These are phyloP conservation scores for Xylaria sp. DNA, from an alignment of 2,329 filamentous ascomycete genomes.

Conservation along the genomic window DNA sequence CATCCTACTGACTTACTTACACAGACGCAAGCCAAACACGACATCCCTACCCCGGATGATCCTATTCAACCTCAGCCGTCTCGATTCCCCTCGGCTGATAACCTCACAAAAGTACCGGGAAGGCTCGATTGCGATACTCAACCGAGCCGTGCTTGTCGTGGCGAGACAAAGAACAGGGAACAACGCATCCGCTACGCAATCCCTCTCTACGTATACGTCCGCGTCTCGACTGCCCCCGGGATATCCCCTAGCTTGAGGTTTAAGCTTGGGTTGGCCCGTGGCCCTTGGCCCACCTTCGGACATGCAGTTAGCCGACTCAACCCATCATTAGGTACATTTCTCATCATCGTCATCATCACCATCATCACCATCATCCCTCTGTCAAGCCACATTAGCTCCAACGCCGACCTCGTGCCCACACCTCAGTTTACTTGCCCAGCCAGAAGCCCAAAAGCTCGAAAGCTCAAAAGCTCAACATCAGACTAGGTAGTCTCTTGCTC, in stretches of 20 bases:
- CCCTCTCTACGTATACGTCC: constrained; percentile 1
- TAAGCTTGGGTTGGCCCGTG: constrained; percentile 23
- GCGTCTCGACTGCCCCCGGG: constrained; percentile 1
- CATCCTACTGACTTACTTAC: neutral
- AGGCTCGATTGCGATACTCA: neutral
- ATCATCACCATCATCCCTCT: constrained; percentile 25
- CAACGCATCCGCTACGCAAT: neutral
- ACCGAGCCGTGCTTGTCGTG: neutral
- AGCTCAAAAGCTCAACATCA: constrained; percentile 1
- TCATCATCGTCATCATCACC: too few species aligned
- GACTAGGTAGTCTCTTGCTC: constrained; percentile 3
- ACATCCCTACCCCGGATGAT: neutral
- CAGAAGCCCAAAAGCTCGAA: too few species aligned
- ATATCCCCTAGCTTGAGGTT: constrained; percentile 25
- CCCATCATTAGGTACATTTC: constrained; percentile 26
- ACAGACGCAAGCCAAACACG: constrained; percentile 2
- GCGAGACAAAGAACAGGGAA: neutral
- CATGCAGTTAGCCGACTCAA: constrained; percentile 37
- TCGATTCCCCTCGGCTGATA: neutral
- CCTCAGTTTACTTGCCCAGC: constrained; percentile 18
- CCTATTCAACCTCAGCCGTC: neutral
- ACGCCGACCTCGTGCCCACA: constrained; percentile 20
- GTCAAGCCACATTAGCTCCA: constrained; percentile 31
- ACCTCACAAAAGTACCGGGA: neutral
- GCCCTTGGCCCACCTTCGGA: constrained; percentile 27